These are phyloP conservation scores for Ligustrum vulgare DNA, from an alignment of 257 asterid genomes.

Conservation along the genomic window DNA sequence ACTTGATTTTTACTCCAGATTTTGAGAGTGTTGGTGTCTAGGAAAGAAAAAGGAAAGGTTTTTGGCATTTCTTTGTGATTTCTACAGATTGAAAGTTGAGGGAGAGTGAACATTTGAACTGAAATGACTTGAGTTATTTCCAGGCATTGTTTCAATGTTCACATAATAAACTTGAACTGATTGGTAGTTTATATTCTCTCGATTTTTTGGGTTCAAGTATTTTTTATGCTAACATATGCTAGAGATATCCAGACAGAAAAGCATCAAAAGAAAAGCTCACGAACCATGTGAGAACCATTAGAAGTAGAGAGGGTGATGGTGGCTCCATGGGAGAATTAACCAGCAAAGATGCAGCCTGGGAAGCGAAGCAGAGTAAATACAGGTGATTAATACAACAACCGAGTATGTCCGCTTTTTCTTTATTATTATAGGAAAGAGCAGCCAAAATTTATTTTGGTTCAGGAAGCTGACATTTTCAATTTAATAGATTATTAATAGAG, in stretches of 20 bases:
- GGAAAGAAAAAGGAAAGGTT: no score
- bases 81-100: no score
- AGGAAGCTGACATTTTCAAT: no score
- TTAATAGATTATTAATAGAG: no score
- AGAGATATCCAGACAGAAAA: neutral
- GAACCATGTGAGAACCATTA: slow-evolving; percentile 45
- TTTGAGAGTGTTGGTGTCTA: no score
- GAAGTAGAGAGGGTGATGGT: slow-evolving; percentile 64
- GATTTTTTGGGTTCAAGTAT: neutral
- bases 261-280: slow-evolving; percentile 1
- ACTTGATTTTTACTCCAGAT: slow-evolving; percentile 17
- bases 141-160: no score
- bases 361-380: slow-evolving; percentile 18
- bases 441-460: neutral
- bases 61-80: no score
- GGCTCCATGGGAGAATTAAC: slow-evolving; percentile 41
- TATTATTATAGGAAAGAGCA: neutral
- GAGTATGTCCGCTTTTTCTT: neutral
- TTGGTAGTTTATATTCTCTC: neutral
- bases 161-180: no score
- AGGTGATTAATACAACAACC: neutral
- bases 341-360: slow-evolving; percentile 61
- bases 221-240: slow-evolving; percentile 5
- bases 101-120: no score
- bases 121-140: no score